Conservation (phyloP, 106 monocot genomes). For the Dendrobium huoshanense region DNA sequence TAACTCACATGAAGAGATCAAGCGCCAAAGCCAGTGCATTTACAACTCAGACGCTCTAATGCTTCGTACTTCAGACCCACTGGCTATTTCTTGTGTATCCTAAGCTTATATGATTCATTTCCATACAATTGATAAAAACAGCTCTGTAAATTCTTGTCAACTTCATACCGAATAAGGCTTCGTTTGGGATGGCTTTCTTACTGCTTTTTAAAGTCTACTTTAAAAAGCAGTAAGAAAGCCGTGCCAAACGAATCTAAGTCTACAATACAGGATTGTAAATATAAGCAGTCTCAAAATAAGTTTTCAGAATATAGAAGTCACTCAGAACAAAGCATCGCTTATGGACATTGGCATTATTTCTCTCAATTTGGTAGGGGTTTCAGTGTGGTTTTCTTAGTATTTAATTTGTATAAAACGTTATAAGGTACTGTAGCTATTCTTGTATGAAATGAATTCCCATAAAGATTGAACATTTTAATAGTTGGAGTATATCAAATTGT, state of each 20-base stretch:
- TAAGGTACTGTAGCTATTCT: too few species aligned
- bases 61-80: not conserved
- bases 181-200: too few species aligned
- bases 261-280: not conserved
- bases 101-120: not conserved
- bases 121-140: not conserved
- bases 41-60: not conserved
- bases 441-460: too few species aligned
- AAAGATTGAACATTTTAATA: too few species aligned
- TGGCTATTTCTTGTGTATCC: not conserved
- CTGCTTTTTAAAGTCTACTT: too few species aligned
- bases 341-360: too few species aligned
- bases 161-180: not conserved
- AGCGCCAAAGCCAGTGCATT: conserved; percentile 9
- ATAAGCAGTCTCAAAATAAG: not conserved
- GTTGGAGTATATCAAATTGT: too few species aligned
- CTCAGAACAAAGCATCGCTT: too few species aligned
- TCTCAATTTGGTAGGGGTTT: too few species aligned
- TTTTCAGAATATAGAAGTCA: not conserved
- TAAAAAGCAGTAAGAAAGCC: too few species aligned
- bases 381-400: too few species aligned
- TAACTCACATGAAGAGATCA: conserved; percentile 15
- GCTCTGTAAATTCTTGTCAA: not conserved
- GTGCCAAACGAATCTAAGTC: not conserved
- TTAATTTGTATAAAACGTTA: too few species aligned